A percentile compares a stretch with the other conserved stretches of the same genome.
Conservation (phyloP, 805 yeast species). For the Millerozyma miso region DNA sequence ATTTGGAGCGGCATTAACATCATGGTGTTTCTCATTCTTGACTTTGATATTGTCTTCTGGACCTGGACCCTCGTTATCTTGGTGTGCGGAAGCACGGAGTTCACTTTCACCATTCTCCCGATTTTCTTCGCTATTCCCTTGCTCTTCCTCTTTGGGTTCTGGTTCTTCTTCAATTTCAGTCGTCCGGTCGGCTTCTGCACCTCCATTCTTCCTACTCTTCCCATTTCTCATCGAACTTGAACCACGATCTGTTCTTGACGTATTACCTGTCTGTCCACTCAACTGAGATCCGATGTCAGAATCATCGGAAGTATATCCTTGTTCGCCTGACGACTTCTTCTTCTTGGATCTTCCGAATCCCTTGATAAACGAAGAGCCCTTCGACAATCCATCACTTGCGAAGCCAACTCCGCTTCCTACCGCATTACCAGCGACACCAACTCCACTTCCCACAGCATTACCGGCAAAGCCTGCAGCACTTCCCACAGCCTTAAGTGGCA, state of each 20-base stretch:
- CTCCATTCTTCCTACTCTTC: slow-evolving; percentile 1
- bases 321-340: slow-evolving; percentile 5
- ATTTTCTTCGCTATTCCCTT: background rate
- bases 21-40: slow-evolving; percentile 6
- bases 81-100: background rate
- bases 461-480: slow-evolving; percentile 38
- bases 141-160: slow-evolving; percentile 4
- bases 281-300: slow-evolving; percentile 4
- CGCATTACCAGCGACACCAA: slow-evolving; percentile 22
- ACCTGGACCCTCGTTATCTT: background rate
- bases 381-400: slow-evolving; percentile 44
- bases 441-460: slow-evolving; percentile 31
- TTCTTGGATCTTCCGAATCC: slow-evolving; percentile 26
- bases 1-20: slow-evolving; percentile 27
- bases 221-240: background rate
- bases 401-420: slow-evolving; percentile 42
- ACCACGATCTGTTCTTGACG: slow-evolving; percentile 2
- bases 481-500: slow-evolving; percentile 44
- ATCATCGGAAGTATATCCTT: slow-evolving; percentile 4
- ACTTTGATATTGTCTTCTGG: slow-evolving; percentile 1
- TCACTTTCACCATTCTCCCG: background rate
- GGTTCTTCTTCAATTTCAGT: slow-evolving; percentile 5
- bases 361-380: slow-evolving; percentile 42
- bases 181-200: slow-evolving; percentile 1
- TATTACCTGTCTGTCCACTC: slow-evolving; percentile 3